Percentiles rank a stretch among this genome's conserved stretches.
Conservation (phyloP, 306 rosid genomes). For the Sophora flavescens region DNA sequence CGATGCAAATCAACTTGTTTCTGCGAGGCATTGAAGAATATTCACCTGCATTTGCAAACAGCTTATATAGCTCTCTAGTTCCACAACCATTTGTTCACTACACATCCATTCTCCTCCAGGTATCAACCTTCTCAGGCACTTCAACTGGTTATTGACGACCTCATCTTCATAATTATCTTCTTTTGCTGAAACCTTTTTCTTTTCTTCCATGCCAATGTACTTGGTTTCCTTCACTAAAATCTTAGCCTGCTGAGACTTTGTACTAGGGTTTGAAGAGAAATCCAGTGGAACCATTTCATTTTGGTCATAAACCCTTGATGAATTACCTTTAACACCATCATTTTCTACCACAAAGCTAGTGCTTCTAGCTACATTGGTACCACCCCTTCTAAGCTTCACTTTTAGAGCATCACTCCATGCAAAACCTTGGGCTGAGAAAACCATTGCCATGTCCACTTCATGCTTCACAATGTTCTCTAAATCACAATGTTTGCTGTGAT, state of each 20-base stretch:
- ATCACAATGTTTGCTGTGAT: conserved; percentile 22
- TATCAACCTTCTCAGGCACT: conserved; percentile 54
- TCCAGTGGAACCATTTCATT: conserved; percentile 33
- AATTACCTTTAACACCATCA: not conserved
- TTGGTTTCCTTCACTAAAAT: not conserved
- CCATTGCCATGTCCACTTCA: conserved; percentile 87
- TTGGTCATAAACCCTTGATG: conserved; percentile 16
- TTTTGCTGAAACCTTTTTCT: not conserved
- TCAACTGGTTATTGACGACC: conserved; percentile 39
- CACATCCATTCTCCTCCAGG: conserved; percentile 77
- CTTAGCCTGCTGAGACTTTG: not conserved
- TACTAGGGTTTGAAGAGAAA: conserved; percentile 28
- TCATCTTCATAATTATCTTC: conserved; percentile 33
- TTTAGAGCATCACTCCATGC: conserved; percentile 78
- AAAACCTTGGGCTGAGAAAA: conserved; percentile 59
- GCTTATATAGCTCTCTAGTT: conserved; percentile 68
- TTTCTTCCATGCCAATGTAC: not conserved
- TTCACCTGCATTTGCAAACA: conserved; percentile 82
- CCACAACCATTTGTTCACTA: conserved; percentile 57
- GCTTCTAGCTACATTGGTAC: not conserved
- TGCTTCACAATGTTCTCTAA: conserved; percentile 50
- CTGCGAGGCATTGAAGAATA: conserved; percentile 64
- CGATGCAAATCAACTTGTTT: conserved; percentile 39
- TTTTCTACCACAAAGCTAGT: not conserved
- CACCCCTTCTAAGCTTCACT: conserved; percentile 49